Evolutionary conservation across 257 asterid genomes (phyloP).

Genomic region (Lycium barbarum): DNA sequence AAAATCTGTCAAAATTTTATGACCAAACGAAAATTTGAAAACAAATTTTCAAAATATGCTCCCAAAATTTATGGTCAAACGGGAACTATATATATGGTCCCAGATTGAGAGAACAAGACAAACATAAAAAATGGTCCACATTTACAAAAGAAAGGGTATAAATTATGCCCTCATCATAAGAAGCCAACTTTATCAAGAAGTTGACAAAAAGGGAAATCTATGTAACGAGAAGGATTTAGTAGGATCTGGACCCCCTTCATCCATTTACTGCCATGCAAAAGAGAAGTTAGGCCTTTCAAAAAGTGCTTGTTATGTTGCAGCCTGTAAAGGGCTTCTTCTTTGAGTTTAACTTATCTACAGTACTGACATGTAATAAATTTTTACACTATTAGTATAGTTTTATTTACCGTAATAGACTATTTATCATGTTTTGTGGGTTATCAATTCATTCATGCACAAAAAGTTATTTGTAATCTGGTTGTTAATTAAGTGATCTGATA

Average conservation of each 20-base stretch:
- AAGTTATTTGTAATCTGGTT: no score
- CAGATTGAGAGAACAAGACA: constrained; percentile 41
- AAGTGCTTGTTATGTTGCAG: background rate
- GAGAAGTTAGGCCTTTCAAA: constrained; percentile 41
- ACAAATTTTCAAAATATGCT: no score
- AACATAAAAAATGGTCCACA: constrained; percentile 45
- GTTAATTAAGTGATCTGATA: no score
- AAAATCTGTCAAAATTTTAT: no score
- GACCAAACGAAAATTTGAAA: no score
- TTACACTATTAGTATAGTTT: background rate
- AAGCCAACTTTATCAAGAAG: constrained; percentile 53
- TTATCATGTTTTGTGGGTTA: no score
- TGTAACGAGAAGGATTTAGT: constrained; percentile 45
- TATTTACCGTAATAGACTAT: background rate
- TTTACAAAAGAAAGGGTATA: constrained; percentile 35
- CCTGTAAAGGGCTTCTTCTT: background rate
- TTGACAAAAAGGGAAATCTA: constrained; percentile 47
- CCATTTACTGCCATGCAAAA: constrained; percentile 54
- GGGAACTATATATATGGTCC: constrained; percentile 30
- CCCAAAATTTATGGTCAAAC: no score
- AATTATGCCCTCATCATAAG: constrained; percentile 44
- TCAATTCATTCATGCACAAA: no score
- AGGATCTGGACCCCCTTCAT: constrained; percentile 41
- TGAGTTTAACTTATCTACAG: background rate
- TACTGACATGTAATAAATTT: background rate